A percentile compares a stretch with the other conserved stretches of the same genome.
Evolutionary conservation across 2,329 filamentous ascomycete genomes (phyloP).

Genomic region (Sclerotinia subarctica): DNA sequence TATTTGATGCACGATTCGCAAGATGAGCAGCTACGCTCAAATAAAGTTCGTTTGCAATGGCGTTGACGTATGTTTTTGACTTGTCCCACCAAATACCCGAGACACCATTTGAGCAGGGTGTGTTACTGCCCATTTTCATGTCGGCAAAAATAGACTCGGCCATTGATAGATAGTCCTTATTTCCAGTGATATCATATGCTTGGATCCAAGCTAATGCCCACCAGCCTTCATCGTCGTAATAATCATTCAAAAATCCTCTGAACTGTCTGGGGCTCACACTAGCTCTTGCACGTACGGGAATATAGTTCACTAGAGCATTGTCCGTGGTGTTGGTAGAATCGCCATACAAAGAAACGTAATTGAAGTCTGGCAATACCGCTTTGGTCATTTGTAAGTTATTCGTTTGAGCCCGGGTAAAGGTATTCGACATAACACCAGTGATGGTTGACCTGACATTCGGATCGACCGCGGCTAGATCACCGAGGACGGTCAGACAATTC

Average conservation of each 20-base stretch:
- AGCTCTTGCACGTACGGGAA: background rate
- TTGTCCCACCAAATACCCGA: constrained; percentile 54
- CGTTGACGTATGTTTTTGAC: constrained; percentile 51
- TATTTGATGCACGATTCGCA: constrained; percentile 52
- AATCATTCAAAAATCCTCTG: constrained; percentile 50
- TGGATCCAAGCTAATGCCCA: constrained; percentile 61
- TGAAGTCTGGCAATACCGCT: constrained; percentile 29
- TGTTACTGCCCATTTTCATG: constrained; percentile 50
- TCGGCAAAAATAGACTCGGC: constrained; percentile 55
- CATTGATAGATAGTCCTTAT: constrained; percentile 50
- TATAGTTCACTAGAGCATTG: background rate
- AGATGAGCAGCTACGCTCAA: constrained; percentile 53
- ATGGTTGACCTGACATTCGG: constrained; percentile 39
- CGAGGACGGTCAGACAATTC: constrained; percentile 61
- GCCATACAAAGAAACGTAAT: constrained; percentile 25
- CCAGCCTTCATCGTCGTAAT: constrained; percentile 61
- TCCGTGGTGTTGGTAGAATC: constrained; percentile 7
- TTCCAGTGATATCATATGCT: constrained; percentile 52
- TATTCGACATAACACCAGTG: constrained; percentile 44
- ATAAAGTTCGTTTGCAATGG: constrained; percentile 58
- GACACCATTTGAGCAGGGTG: constrained; percentile 46
- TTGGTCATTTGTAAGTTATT: constrained; percentile 34
- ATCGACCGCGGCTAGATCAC: constrained; percentile 45
- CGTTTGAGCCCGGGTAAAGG: constrained; percentile 37
- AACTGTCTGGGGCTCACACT: constrained; percentile 41